Percentiles rank a stretch among this genome's conserved stretches.
phyloP scores from a whole-genome alignment of 345 rosid species.

The Linum usitatissimum region DNA sequence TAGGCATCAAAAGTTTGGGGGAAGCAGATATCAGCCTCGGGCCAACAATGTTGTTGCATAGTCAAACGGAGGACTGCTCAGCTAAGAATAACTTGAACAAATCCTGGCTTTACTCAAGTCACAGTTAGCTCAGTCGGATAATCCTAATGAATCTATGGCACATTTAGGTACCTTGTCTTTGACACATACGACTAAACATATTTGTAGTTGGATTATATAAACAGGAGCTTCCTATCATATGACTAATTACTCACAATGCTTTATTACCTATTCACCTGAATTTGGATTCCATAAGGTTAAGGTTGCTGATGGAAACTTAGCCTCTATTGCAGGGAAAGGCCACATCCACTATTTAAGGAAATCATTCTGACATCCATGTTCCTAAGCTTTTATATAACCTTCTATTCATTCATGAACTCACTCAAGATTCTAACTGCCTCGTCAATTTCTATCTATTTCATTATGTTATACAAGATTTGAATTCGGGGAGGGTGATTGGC shows the following conservation, averaged over 20 bases:
- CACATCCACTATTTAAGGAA: not conserved
- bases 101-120: too few species aligned
- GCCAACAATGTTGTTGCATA: too few species aligned
- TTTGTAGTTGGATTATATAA: not conserved
- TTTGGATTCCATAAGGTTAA: not conserved
- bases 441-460: not conserved
- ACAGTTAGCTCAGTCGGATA: too few species aligned
- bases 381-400: not conserved
- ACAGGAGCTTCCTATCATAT: conserved; percentile 1
- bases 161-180: too few species aligned
- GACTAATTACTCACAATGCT: not conserved
- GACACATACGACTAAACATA: too few species aligned
- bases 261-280: too few species aligned
- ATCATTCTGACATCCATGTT: not conserved
- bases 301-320: not conserved
- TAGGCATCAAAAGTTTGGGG: too few species aligned
- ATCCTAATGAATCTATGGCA: too few species aligned
- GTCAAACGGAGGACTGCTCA: too few species aligned
- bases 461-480: not conserved
- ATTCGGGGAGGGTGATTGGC: conserved; percentile 1
- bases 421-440: not conserved
- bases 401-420: not conserved
- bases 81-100: too few species aligned
- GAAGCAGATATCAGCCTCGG: too few species aligned
- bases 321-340: conserved; percentile 7